phyloP scores from a whole-genome alignment of 2,329 filamentous ascomycete species.

The Pseudogymnoascus sp. region DNA sequence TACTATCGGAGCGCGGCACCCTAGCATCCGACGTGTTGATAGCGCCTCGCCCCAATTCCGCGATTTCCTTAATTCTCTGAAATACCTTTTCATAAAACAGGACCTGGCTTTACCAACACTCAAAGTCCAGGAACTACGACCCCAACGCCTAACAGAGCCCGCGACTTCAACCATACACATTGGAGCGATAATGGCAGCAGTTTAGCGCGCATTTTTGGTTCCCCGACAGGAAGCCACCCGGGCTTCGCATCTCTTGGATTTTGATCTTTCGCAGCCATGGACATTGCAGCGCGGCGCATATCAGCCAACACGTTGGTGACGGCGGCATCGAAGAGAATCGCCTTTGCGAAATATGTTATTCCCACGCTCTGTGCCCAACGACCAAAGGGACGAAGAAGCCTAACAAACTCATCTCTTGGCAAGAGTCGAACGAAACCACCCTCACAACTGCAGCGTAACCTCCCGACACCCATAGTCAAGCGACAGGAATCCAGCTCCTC shows the following conservation, averaged over 20 bases:
- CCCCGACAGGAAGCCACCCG: background rate
- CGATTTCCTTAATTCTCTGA: constrained; percentile 5
- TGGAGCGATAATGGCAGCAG: background rate
- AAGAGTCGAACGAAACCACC: background rate
- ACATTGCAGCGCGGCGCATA: constrained; percentile 5
- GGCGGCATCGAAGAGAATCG: background rate
- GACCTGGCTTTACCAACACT: background rate
- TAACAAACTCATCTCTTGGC: background rate
- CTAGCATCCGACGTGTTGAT: constrained; percentile 2
- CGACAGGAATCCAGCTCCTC: background rate
- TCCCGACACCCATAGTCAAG: background rate
- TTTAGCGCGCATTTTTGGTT: constrained; percentile 7
- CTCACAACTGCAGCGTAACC: background rate
- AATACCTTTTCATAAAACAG: background rate
- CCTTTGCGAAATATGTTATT: background rate
- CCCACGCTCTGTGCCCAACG: background rate
- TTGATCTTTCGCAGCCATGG: background rate
- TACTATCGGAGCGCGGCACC: background rate
- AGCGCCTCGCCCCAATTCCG: background rate
- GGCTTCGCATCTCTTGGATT: background rate
- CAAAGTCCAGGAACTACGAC: background rate
- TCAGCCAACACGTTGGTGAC: background rate
- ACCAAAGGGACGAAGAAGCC: background rate
- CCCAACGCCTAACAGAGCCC: background rate
- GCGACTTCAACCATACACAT: constrained; percentile 1